Evolutionary conservation across 805 yeast genomes (phyloP).

Genomic region (Yarrowia sp.): DNA sequence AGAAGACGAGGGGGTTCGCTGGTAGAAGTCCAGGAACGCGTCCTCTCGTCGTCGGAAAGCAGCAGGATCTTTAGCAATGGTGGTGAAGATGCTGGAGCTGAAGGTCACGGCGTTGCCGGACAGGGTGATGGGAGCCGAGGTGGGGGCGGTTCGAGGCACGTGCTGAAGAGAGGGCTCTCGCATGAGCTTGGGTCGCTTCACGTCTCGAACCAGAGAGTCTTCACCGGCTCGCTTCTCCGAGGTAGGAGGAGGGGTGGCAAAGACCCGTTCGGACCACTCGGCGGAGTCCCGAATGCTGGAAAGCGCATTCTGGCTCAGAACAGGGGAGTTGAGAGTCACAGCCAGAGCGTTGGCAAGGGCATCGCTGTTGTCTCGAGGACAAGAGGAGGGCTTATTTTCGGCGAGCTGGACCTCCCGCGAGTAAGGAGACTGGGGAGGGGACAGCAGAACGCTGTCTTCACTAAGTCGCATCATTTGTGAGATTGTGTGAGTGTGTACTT

Average conservation of each 20-base stretch:
- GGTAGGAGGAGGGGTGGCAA: slow-evolving; percentile 37
- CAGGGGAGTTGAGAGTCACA: slow-evolving; percentile 29
- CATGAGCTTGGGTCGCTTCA: slow-evolving; percentile 38
- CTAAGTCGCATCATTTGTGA: slow-evolving; percentile 17
- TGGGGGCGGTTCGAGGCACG: slow-evolving; percentile 33
- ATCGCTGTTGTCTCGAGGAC: slow-evolving; percentile 29
- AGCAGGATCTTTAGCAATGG: slow-evolving; percentile 26
- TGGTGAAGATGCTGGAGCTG: slow-evolving; percentile 33
- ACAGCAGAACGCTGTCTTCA: slow-evolving; percentile 35
- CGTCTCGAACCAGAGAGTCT: slow-evolving; percentile 25
- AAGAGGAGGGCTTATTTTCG: slow-evolving; percentile 19
- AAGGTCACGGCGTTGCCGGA: slow-evolving; percentile 23
- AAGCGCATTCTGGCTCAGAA: slow-evolving; percentile 31
- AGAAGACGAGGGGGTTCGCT: slow-evolving; percentile 23
- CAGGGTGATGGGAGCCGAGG: slow-evolving; percentile 23
- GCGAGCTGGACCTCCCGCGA: slow-evolving; percentile 36
- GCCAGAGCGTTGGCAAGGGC: slow-evolving; percentile 36
- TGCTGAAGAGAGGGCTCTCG: slow-evolving; percentile 34
- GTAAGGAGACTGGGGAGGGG: slow-evolving; percentile 39
- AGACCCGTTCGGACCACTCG: slow-evolving; percentile 31
- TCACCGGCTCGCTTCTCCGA: slow-evolving; percentile 32
- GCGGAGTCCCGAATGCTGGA: slow-evolving; percentile 34
- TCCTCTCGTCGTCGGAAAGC: slow-evolving; percentile 34
- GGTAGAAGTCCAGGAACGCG: slow-evolving; percentile 35
- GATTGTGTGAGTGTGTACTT: neutral